These are phyloP conservation scores for Candida boidinii DNA, from an alignment of 805 yeast species.

Conservation along the genomic window DNA sequence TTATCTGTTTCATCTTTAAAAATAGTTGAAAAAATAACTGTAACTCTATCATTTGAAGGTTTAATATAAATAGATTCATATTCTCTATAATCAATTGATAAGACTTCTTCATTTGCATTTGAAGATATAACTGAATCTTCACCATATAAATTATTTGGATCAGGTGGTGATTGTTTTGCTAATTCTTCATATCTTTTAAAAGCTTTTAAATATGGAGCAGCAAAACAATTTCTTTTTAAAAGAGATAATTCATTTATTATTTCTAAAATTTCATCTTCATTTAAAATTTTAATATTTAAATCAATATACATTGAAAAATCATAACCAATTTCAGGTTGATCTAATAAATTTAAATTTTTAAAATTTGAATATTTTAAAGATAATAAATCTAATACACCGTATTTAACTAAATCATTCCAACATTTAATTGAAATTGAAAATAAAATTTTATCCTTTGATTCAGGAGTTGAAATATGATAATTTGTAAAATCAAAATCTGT, in stretches of 20 bases:
- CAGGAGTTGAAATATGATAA: constrained; percentile 87
- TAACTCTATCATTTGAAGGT: constrained; percentile 92
- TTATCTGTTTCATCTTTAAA: constrained; percentile 97
- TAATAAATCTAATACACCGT: constrained; percentile 54
- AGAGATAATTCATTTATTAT: constrained; percentile 61
- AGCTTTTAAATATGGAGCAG: constrained; percentile 88
- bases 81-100: constrained; percentile 80
- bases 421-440: constrained; percentile 70
- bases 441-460: constrained; percentile 53
- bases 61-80: constrained; percentile 85
- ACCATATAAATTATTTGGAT: constrained; percentile 33
- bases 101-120: constrained; percentile 43
- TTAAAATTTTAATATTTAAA: constrained; percentile 27
- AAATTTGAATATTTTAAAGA: constrained; percentile 39
- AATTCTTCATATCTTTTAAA: constrained; percentile 70
- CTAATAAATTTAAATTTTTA: constrained; percentile 25
- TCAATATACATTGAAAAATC: constrained; percentile 72
- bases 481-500: constrained; percentile 96
- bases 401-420: constrained; percentile 61
- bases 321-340: constrained; percentile 65
- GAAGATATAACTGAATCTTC: constrained; percentile 24
- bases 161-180: constrained; percentile 31
- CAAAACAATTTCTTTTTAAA: constrained; percentile 78
- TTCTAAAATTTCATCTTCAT: constrained; percentile 40
- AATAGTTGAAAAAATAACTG: constrained; percentile 89